Conservation (phyloP, 2,329 filamentous ascomycete species). For the Aspergillus sp. region DNA sequence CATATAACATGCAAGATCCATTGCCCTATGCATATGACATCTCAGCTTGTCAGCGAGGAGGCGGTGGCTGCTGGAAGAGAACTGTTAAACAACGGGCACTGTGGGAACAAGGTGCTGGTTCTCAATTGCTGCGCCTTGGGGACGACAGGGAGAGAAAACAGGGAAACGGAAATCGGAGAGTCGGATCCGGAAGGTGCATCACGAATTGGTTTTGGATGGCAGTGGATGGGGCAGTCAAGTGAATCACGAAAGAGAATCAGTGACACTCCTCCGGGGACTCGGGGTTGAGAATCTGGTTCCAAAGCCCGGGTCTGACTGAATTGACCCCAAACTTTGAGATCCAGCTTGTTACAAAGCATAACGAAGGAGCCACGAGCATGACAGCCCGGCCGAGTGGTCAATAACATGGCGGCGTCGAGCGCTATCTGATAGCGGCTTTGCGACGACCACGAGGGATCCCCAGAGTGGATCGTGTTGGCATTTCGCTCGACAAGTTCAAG, state of each 20-base stretch:
- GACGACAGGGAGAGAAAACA: not conserved
- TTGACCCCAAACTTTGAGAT: conserved; percentile 10
- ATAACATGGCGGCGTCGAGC: not conserved
- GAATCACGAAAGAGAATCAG: not conserved
- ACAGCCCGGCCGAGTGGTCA: conserved; percentile 3
- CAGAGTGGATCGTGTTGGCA: not conserved
- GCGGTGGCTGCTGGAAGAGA: conserved; percentile 17
- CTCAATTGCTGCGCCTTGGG: not conserved
- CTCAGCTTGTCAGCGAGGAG: conserved; percentile 28
- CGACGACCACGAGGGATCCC: conserved; percentile 1
- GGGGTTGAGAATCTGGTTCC: not conserved
- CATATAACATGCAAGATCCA: conserved; percentile 28
- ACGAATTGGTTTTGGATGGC: not conserved
- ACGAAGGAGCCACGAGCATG: conserved; percentile 8
- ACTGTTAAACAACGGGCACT: conserved; percentile 5
- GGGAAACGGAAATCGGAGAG: not conserved
- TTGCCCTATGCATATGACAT: conserved; percentile 40
- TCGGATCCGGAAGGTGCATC: conserved; percentile 1
- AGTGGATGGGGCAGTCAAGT: not conserved
- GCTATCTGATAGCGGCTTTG: conserved; percentile 2
- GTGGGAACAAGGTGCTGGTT: conserved; percentile 7
- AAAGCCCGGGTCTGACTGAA: not conserved
- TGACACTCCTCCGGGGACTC: not conserved
- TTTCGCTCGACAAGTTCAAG: not conserved
- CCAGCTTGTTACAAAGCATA: conserved; percentile 1